phyloP scores from a whole-genome alignment of 495 filamentous ascomycete genomes.

The Delitschia confertaspora region DNA sequence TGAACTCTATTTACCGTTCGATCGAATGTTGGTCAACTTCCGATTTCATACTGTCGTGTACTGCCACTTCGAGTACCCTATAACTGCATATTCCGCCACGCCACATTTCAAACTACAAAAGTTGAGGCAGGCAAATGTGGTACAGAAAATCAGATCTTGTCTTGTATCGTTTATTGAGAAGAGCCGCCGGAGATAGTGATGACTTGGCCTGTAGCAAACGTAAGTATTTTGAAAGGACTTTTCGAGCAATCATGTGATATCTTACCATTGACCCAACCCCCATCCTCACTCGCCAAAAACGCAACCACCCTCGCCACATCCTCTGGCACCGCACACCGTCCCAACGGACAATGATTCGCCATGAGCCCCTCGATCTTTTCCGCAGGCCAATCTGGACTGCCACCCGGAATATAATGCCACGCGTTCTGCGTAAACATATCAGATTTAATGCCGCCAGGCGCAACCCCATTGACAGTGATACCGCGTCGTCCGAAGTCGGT shows the following conservation, averaged over 20 bases:
- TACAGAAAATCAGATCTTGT: too few species aligned
- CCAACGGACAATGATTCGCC: constrained; percentile 42
- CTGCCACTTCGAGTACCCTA: too few species aligned
- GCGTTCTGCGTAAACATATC: constrained; percentile 66
- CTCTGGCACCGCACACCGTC: constrained; percentile 46
- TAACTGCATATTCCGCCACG: too few species aligned
- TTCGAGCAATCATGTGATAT: background rate
- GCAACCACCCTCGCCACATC: constrained; percentile 53
- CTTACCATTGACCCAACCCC: constrained; percentile 55
- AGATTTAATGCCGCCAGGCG: constrained; percentile 68
- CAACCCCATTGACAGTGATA: constrained; percentile 70
- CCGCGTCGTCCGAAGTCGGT: constrained; percentile 62
- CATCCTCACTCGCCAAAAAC: constrained; percentile 47
- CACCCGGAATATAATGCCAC: constrained; percentile 51
- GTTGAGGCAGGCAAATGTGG: too few species aligned
- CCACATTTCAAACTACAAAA: too few species aligned
- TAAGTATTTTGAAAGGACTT: background rate
- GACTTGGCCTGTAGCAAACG: constrained; percentile 35
- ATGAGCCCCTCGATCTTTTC: constrained; percentile 39
- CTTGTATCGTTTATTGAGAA: constrained; percentile 31
- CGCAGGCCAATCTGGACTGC: constrained; percentile 34
- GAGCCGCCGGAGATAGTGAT: constrained; percentile 40
- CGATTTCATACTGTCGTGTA: too few species aligned
- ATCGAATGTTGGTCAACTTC: too few species aligned
- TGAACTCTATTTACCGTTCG: too few species aligned